These are phyloP conservation scores for Zasmidium citrigriseum DNA, from an alignment of 2,329 filamentous ascomycete genomes.

Conservation along the genomic window DNA sequence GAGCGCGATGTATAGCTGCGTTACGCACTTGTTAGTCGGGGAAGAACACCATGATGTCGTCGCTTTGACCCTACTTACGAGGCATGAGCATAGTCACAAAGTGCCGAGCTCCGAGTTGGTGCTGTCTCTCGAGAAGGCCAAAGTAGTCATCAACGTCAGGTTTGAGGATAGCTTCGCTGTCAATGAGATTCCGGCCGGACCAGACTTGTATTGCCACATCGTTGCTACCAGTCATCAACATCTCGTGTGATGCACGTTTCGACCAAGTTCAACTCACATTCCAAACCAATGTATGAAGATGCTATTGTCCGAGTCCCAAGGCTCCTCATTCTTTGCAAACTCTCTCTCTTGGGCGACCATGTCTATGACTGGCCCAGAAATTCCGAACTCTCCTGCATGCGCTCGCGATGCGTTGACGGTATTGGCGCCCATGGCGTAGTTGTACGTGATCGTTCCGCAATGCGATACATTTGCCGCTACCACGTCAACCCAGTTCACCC, in stretches of 20 bases:
- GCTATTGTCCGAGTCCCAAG: slow-evolving; percentile 1
- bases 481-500: slow-evolving; percentile 1
- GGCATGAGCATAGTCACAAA: slow-evolving; percentile 1
- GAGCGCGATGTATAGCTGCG: background rate
- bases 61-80: background rate
- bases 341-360: background rate
- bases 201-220: background rate
- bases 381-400: background rate
- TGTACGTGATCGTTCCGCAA: background rate
- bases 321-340: background rate
- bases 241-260: background rate
- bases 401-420: slow-evolving; percentile 1
- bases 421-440: background rate
- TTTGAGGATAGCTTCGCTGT: background rate
- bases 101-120: background rate
- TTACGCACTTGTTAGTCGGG: background rate
- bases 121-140: background rate
- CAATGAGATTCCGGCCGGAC: background rate
- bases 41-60: no score
- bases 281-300: slow-evolving; percentile 5
- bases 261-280: background rate
- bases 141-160: slow-evolving; percentile 5
- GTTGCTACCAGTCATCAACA: background rate
- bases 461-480: background rate
- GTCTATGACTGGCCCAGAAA: background rate